phyloP scores from a whole-genome alignment of 1,139 yeast species.

The Debaryomyces fabryi region DNA sequence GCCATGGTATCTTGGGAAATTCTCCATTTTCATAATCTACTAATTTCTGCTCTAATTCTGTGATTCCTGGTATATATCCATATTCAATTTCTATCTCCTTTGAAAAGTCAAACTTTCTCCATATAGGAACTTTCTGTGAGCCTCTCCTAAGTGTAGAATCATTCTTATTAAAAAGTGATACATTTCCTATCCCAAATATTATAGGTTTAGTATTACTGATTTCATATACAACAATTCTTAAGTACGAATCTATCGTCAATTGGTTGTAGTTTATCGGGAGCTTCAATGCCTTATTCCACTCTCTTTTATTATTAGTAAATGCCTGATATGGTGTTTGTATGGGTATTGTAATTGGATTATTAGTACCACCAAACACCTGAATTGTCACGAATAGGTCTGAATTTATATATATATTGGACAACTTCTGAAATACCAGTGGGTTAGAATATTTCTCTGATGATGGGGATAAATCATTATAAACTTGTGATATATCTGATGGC shows the following conservation, averaged over 20 bases:
- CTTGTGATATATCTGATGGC: conserved; percentile 23
- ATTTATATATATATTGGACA: conserved; percentile 51
- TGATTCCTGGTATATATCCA: conserved; percentile 26
- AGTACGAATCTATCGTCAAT: conserved; percentile 59
- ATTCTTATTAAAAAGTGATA: conserved; percentile 57
- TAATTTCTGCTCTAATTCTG: conserved; percentile 53
- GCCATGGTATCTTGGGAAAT: conserved; percentile 66
- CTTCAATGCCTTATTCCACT: conserved; percentile 61
- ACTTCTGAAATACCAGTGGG: conserved; percentile 52
- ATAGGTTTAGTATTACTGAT: conserved; percentile 53
- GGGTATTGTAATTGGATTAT: conserved; percentile 67
- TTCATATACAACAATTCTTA: conserved; percentile 70
- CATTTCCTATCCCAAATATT: conserved; percentile 61
- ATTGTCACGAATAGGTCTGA: conserved; percentile 68
- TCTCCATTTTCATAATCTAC: conserved; percentile 74
- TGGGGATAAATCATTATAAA: conserved; percentile 37
- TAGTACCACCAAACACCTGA: conserved; percentile 57
- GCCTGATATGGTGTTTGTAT: conserved; percentile 66
- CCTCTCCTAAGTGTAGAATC: conserved; percentile 39
- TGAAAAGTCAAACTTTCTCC: conserved; percentile 7
- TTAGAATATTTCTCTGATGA: conserved; percentile 58
- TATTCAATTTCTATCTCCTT: conserved; percentile 21
- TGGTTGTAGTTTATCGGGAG: conserved; percentile 75
- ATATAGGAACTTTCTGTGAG: conserved; percentile 39
- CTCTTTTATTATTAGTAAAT: conserved; percentile 49